These are phyloP conservation scores for Daldinia caldariorum DNA, from an alignment of 495 filamentous ascomycete genomes.

Conservation along the genomic window DNA sequence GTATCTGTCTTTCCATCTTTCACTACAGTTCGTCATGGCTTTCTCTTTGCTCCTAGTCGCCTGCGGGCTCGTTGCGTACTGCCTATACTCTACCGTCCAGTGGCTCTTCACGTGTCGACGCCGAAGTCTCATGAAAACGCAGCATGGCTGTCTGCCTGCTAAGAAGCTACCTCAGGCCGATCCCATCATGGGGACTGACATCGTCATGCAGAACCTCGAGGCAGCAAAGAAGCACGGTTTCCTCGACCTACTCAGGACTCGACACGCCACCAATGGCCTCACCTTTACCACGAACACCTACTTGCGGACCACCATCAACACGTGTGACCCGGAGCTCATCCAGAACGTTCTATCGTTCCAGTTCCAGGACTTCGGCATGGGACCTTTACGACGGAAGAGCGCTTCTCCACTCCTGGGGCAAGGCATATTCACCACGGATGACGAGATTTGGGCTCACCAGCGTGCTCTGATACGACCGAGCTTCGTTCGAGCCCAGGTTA, in stretches of 20 bases:
- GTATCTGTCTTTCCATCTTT: constrained; percentile 9
- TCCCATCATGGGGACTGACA: constrained; percentile 47
- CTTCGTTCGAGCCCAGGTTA: constrained; percentile 50
- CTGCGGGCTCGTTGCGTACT: constrained; percentile 22
- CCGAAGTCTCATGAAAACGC: constrained; percentile 27
- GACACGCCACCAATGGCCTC: constrained; percentile 41
- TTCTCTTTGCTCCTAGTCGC: constrained; percentile 36
- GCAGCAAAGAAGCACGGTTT: constrained; percentile 41
- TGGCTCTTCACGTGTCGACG: constrained; percentile 38
- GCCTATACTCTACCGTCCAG: constrained; percentile 31
- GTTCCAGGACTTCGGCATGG: constrained; percentile 70
- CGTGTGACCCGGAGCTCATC: constrained; percentile 75
- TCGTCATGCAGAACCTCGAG: constrained; percentile 40
- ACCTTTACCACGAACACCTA: constrained; percentile 48
- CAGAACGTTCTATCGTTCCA: constrained; percentile 73
- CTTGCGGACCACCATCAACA: constrained; percentile 55
- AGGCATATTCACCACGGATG: constrained; percentile 61
- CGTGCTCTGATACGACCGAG: constrained; percentile 55
- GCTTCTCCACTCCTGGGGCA: constrained; percentile 54
- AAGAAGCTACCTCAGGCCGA: constrained; percentile 44
- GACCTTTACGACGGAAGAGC: constrained; percentile 40
- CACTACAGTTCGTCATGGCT: constrained; percentile 29
- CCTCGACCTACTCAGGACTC: constrained; percentile 40
- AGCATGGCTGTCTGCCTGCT: constrained; percentile 40
- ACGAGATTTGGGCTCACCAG: constrained; percentile 53